Evolutionary conservation across 345 rosid species (phyloP).

Genomic region (Hirschfeldia incana): DNA sequence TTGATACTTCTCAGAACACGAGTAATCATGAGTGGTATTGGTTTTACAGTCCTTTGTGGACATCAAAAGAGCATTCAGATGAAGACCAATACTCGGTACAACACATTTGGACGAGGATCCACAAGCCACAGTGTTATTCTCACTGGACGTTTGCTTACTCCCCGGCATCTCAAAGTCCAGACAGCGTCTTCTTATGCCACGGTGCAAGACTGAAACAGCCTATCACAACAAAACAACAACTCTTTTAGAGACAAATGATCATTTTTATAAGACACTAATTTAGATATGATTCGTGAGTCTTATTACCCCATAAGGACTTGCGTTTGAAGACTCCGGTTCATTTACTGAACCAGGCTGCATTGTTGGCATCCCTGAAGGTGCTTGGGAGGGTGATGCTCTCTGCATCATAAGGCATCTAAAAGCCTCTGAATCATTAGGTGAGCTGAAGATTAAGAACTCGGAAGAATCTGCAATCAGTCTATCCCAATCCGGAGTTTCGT

Average conservation of each 20-base stretch:
- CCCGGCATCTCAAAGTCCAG: slow-evolving; percentile 74
- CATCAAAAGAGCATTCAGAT: slow-evolving; percentile 75
- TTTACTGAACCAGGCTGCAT: slow-evolving; percentile 22
- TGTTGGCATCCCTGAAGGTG: slow-evolving; percentile 33
- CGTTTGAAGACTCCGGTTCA: slow-evolving; percentile 19
- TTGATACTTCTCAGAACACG: slow-evolving; percentile 47
- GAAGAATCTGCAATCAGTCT: slow-evolving; percentile 46
- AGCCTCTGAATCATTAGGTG: slow-evolving; percentile 68
- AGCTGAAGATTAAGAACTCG: slow-evolving; percentile 58
- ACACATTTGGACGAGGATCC: slow-evolving; percentile 42
- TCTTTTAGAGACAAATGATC: slow-evolving; percentile 1
- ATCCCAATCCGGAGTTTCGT: slow-evolving; percentile 62
- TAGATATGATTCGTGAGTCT: too few relatives aligned
- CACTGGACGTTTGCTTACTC: slow-evolving; percentile 35
- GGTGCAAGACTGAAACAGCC: slow-evolving; percentile 68
- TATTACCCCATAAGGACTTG: slow-evolving; percentile 26
- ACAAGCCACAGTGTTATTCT: slow-evolving; percentile 27
- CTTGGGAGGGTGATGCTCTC: slow-evolving; percentile 47
- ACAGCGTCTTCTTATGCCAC: slow-evolving; percentile 91
- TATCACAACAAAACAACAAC: slow-evolving; percentile 28
- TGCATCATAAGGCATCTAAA: slow-evolving; percentile 65
- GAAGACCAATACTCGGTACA: slow-evolving; percentile 95
- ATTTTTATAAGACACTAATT: background rate
- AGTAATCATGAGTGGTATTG: slow-evolving; percentile 43
- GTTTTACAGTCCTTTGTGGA: slow-evolving; percentile 48